Evolutionary conservation across 495 filamentous ascomycete species (phyloP).

Genomic region (Parathielavia hyrcaniae): DNA sequence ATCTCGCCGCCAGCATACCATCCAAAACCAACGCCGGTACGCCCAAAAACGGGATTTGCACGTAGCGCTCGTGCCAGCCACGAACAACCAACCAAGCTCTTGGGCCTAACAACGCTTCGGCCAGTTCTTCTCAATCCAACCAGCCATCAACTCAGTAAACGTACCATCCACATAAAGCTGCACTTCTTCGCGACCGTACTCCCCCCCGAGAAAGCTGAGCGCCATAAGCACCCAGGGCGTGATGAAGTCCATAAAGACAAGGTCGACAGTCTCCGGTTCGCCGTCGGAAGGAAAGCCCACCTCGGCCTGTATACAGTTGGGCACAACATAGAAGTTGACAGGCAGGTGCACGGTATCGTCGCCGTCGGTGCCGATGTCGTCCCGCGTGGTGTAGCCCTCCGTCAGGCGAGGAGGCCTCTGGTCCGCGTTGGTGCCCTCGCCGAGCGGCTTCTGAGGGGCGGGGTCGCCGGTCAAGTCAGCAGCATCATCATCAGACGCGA

Average conservation of each 20-base stretch:
- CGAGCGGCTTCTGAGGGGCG: constrained; percentile 30
- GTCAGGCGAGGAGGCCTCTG: constrained; percentile 41
- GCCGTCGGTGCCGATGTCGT: constrained; percentile 78
- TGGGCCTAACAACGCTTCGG: constrained; percentile 38
- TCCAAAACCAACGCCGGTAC: not conserved
- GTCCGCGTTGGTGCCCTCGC: not conserved
- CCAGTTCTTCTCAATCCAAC: constrained; percentile 82
- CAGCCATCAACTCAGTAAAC: constrained; percentile 66
- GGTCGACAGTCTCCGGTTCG: constrained; percentile 65
- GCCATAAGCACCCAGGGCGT: constrained; percentile 70
- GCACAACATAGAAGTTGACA: constrained; percentile 68
- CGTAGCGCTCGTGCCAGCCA: not conserved
- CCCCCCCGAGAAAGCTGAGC: constrained; percentile 58
- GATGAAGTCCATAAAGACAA: constrained; percentile 90
- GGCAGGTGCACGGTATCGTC: constrained; percentile 81
- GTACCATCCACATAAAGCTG: constrained; percentile 59
- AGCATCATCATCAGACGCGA: not conserved
- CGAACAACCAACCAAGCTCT: not conserved
- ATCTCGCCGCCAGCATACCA: not conserved
- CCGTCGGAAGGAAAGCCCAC: constrained; percentile 47
- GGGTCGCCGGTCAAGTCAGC: not conserved
- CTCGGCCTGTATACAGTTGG: constrained; percentile 71
- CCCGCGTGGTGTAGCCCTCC: constrained; percentile 82
- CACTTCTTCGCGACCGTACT: constrained; percentile 55
- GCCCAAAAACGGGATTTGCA: not conserved